These are phyloP conservation scores for Hymenoscyphus repandus DNA, from an alignment of 2,329 filamentous ascomycete genomes.

Conservation along the genomic window DNA sequence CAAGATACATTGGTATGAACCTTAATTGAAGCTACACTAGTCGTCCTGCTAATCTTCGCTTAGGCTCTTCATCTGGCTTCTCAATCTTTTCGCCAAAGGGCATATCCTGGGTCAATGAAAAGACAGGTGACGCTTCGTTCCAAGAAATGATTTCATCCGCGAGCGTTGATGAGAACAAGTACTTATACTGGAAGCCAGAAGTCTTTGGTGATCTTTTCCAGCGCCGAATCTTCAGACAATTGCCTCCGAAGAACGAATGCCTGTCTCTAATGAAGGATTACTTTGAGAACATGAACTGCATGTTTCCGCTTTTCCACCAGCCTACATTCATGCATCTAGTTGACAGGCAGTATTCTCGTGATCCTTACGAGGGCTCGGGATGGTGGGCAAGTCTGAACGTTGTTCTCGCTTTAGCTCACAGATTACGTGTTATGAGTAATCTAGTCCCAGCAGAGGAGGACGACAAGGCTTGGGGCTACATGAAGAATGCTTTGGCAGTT, in stretches of 20 bases:
- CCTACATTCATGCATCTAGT: slow-evolving; percentile 98
- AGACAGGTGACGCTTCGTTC: slow-evolving; percentile 93
- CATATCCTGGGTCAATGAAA: slow-evolving; percentile 97
- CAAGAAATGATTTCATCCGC: slow-evolving; percentile 90
- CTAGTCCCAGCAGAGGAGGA: slow-evolving; percentile 87
- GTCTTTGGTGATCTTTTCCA: slow-evolving; percentile 91
- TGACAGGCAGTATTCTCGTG: slow-evolving; percentile 84
- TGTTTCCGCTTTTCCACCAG: slow-evolving; percentile 96
- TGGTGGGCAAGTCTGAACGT: slow-evolving; percentile 99
- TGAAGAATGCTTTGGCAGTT: slow-evolving; percentile 95
- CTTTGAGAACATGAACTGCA: slow-evolving; percentile 98
- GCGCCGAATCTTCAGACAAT: slow-evolving; percentile 72
- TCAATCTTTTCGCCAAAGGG: slow-evolving; percentile 98
- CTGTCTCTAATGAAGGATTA: slow-evolving; percentile 85
- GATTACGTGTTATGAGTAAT: slow-evolving; percentile 92
- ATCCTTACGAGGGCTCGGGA: slow-evolving; percentile 90
- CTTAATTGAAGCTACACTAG: slow-evolving; percentile 21
- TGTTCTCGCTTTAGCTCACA: slow-evolving; percentile 85
- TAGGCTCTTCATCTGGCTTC: slow-evolving; percentile 93
- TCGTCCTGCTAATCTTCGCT: slow-evolving; percentile 19
- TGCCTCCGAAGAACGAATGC: slow-evolving; percentile 84
- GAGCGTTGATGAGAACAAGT: slow-evolving; percentile 90
- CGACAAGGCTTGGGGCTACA: slow-evolving; percentile 87
- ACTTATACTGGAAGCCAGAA: slow-evolving; percentile 97
- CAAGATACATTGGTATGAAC: slow-evolving; percentile 80